Evolutionary conservation across 73 alveolate genomes (phyloP).

Genomic region (Stentor roeselii): DNA sequence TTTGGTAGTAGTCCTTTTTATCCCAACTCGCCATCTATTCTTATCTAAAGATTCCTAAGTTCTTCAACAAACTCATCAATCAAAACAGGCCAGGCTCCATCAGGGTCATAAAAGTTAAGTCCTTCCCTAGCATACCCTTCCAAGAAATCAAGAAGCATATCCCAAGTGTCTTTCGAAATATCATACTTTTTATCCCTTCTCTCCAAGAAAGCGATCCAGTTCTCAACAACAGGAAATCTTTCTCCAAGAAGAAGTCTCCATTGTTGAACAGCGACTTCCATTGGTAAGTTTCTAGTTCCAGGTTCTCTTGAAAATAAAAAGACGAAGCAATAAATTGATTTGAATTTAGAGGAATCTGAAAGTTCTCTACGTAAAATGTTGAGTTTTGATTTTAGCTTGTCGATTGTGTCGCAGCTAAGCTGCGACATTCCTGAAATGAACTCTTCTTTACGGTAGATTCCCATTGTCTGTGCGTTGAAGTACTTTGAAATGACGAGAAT

Average conservation of each 20-base stretch:
- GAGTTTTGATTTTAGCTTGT: slow-evolving; percentile 39
- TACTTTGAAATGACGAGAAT: slow-evolving; percentile 50
- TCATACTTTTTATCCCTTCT: slow-evolving; percentile 36
- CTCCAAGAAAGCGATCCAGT: slow-evolving; percentile 41
- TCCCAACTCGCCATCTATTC: slow-evolving; percentile 21
- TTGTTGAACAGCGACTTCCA: slow-evolving; percentile 49
- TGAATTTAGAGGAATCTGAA: slow-evolving; percentile 31
- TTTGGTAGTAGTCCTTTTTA: slow-evolving; percentile 16
- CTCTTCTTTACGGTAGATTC: slow-evolving; percentile 51
- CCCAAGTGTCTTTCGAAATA: slow-evolving; percentile 52
- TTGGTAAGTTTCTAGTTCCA: slow-evolving; percentile 41
- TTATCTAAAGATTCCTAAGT: too few relatives aligned
- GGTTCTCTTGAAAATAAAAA: slow-evolving; percentile 47
- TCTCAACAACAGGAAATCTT: slow-evolving; percentile 33
- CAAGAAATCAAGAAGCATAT: slow-evolving; percentile 48
- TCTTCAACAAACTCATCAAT: slow-evolving; percentile 50
- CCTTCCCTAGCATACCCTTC: slow-evolving; percentile 44
- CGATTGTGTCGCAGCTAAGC: slow-evolving; percentile 34
- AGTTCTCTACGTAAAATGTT: slow-evolving; percentile 36
- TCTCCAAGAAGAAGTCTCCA: slow-evolving; percentile 44
- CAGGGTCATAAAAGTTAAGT: slow-evolving; percentile 39
- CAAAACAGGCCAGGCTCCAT: slow-evolving; percentile 56
- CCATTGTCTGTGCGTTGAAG: slow-evolving; percentile 62
- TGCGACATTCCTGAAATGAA: slow-evolving; percentile 44
- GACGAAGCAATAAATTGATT: slow-evolving; percentile 45